A percentile compares a stretch with the other conserved stretches of the same genome.
These are phyloP conservation scores for Cinnamomum micranthum DNA, from an alignment of 164 flowering plant genomes.

Conservation along the genomic window DNA sequence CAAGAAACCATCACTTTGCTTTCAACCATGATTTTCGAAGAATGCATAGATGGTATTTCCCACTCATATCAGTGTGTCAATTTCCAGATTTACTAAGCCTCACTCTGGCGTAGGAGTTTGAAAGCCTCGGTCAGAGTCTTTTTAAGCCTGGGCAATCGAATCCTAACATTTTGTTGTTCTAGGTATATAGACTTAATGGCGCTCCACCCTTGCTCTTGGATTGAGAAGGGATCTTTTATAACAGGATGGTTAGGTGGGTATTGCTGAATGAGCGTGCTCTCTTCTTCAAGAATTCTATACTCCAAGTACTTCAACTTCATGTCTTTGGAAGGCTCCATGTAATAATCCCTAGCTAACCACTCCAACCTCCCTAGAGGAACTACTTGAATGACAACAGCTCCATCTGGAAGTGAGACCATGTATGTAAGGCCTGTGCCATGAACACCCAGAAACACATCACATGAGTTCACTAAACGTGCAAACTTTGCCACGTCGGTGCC, in stretches of 20 bases:
- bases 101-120: constrained; percentile 31
- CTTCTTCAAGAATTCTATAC: constrained; percentile 47
- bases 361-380: constrained; percentile 58
- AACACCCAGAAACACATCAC: constrained; percentile 75
- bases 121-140: constrained; percentile 43
- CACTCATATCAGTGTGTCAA: no score
- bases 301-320: constrained; percentile 70
- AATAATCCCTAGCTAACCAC: constrained; percentile 33
- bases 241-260: constrained; percentile 53
- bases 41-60: no score
- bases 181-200: constrained; percentile 34
- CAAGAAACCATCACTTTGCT: no score
- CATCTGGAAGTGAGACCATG: constrained; percentile 64
- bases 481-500: constrained; percentile 21
- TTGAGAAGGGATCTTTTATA: constrained; percentile 40
- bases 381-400: constrained; percentile 64
- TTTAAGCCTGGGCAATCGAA: constrained; percentile 49
- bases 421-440: constrained; percentile 92
- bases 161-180: constrained; percentile 56
- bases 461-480: constrained; percentile 56
- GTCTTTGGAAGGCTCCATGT: constrained; percentile 45
- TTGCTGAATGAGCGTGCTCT: constrained; percentile 54
- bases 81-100: no score
- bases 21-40: no score
- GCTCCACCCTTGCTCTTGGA: constrained; percentile 43